phyloP scores from a whole-genome alignment of 352 stramenopile genomes.

The Phytophthora syringae region DNA sequence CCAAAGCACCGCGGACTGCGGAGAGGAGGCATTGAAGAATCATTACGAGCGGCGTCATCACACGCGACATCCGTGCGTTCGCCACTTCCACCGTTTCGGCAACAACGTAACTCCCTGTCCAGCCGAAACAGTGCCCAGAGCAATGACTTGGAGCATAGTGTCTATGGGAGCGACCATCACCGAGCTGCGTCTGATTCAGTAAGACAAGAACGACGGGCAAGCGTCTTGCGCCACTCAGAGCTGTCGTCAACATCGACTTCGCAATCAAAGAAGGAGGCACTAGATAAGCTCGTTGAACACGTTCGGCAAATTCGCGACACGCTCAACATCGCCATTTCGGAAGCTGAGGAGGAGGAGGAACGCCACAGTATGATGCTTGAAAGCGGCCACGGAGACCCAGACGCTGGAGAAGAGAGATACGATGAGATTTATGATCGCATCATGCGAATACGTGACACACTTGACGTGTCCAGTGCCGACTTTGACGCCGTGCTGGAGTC shows the following conservation, averaged over 20 bases:
- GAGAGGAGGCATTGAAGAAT: conserved; percentile 26
- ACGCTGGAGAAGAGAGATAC: conserved; percentile 35
- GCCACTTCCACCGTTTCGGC: conserved; percentile 30
- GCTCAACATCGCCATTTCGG: conserved; percentile 68
- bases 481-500: conserved; percentile 54
- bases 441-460: conserved; percentile 53
- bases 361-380: conserved; percentile 34
- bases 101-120: conserved; percentile 8
- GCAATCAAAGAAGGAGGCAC: conserved; percentile 44
- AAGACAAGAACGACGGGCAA: conserved; percentile 11
- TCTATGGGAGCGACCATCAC: conserved; percentile 15
- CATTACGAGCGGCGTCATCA: conserved; percentile 12
- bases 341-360: conserved; percentile 56
- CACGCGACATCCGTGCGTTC: conserved; percentile 16
- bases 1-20: conserved; percentile 35
- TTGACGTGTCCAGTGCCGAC: conserved; percentile 54
- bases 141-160: conserved; percentile 15
- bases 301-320: conserved; percentile 74
- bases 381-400: conserved; percentile 26
- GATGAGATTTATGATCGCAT: conserved; percentile 62
- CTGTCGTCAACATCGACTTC: conserved; percentile 41
- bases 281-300: conserved; percentile 65
- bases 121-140: conserved; percentile 22
- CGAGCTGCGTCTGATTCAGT: conserved; percentile 21
- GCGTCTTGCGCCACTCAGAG: conserved; percentile 34